phyloP scores from a whole-genome alignment of 208 protist species.

The Herpetomonas samuelpessoai region DNA sequence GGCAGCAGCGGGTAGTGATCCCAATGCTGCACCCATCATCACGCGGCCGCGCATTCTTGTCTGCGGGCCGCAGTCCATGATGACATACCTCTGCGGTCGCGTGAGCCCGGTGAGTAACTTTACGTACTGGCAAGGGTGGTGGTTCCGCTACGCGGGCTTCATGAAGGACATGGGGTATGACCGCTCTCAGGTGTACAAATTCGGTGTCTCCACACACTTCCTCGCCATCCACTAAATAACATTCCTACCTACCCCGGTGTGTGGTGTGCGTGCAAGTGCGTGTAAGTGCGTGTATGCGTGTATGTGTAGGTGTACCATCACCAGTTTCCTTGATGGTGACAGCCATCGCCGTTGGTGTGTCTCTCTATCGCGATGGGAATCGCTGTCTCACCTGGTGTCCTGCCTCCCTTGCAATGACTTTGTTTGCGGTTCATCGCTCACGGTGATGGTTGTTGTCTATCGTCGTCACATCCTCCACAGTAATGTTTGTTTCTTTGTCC shows the following conservation, averaged over 20 bases:
- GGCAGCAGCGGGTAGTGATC: background rate
- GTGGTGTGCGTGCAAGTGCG: background rate
- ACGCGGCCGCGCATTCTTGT: constrained; percentile 62
- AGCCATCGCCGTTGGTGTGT: too few relatives aligned
- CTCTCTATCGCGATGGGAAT: too few relatives aligned
- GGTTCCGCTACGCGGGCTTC: constrained; percentile 75
- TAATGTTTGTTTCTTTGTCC: too few relatives aligned
- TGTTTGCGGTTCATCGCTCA: too few relatives aligned
- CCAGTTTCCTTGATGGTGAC: background rate
- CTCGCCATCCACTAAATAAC: constrained; percentile 54
- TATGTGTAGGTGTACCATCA: background rate
- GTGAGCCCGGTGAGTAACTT: constrained; percentile 57
- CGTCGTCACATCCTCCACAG: too few relatives aligned
- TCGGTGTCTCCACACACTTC: constrained; percentile 83
- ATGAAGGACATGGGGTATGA: constrained; percentile 86
- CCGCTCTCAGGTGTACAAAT: constrained; percentile 83
- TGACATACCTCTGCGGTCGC: constrained; percentile 65
- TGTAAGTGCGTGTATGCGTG: constrained; percentile 11
- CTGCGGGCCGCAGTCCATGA: constrained; percentile 79
- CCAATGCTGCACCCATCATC: background rate
- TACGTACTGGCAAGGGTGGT: constrained; percentile 75
- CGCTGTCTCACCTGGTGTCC: too few relatives aligned
- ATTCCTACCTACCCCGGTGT: background rate
- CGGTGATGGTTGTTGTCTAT: too few relatives aligned
- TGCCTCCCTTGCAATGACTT: too few relatives aligned